These are phyloP conservation scores for Paramecium bursaria DNA, from an alignment of 73 alveolate species.

Conservation along the genomic window DNA sequence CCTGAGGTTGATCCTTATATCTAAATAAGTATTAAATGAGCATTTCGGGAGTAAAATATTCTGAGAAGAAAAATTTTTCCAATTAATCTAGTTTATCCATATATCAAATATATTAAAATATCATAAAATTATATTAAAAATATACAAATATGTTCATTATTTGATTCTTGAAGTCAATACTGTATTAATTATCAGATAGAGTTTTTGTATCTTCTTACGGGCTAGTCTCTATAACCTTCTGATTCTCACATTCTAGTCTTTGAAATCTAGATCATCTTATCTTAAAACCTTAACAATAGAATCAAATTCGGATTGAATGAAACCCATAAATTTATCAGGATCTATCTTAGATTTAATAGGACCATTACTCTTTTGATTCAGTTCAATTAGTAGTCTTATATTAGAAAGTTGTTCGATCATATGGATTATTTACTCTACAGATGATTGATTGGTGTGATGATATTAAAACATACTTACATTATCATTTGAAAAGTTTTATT, in stretches of 20 bases:
- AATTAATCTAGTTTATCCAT: neutral
- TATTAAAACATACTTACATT: neutral
- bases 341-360: too few relatives aligned
- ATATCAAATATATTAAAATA: too few relatives aligned
- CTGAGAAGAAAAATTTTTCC: neutral
- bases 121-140: constrained; percentile 19
- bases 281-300: neutral
- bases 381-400: neutral
- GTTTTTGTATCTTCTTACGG: constrained; percentile 4
- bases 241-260: constrained; percentile 41
- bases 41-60: constrained; percentile 55
- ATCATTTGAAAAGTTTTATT: too few relatives aligned
- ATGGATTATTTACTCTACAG: constrained; percentile 14
- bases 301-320: neutral
- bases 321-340: neutral
- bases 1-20: constrained; percentile 7
- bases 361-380: neutral
- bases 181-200: constrained; percentile 30
- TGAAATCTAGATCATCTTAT: neutral
- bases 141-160: constrained; percentile 33
- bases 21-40: neutral
- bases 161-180: constrained; percentile 34
- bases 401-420: neutral
- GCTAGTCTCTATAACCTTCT: constrained; percentile 13
- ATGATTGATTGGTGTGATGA: neutral